Evolutionary conservation across 2,329 filamentous ascomycete species (phyloP).

Genomic region (Colletotrichum sp.): DNA sequence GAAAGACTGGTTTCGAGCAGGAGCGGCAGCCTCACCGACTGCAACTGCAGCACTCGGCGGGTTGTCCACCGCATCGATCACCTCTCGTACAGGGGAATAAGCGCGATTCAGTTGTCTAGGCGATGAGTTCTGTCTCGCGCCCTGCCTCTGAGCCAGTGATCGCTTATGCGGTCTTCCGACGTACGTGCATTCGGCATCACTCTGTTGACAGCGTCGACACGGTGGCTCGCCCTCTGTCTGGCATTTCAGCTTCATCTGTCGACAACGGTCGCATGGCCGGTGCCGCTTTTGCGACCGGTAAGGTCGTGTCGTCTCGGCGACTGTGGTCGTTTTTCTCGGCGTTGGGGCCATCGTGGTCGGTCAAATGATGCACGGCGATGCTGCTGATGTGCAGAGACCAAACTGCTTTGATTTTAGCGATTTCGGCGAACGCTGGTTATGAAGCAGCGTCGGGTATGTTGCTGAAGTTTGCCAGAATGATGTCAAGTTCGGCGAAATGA

Average conservation of each 20-base stretch:
- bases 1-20: not conserved
- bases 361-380: not conserved
- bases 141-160: not conserved
- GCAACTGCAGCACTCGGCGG: not conserved
- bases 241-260: conserved; percentile 17
- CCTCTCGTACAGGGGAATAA: not conserved
- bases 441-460: not conserved
- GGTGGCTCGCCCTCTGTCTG: not conserved
- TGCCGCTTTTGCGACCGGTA: conserved; percentile 19
- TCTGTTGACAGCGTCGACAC: conserved; percentile 1
- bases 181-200: conserved; percentile 11
- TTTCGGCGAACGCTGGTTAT: not conserved
- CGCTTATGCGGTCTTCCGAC: not conserved
- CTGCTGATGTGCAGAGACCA: not conserved
- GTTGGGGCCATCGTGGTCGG: not conserved
- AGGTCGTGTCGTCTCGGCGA: not conserved
- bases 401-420: not conserved
- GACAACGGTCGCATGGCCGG: not conserved
- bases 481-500: not conserved
- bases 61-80: too few species aligned
- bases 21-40: not conserved
- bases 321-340: not conserved
- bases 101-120: not conserved
- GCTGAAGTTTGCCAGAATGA: not conserved
- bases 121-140: not conserved